Evolutionary conservation across 306 rosid species (phyloP).

Genomic region (Prunus persica): Prunus_persica_NCBIv2 NC_034014.1:3772501-3773000

Average conservation of each 20-base stretch:
- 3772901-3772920: not conserved
- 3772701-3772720: conserved; percentile 94
- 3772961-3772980: not conserved
- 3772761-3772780: conserved; percentile 97
- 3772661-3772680: not conserved
- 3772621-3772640: not conserved
- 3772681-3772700: conserved; percentile 76
- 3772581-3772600: not conserved
- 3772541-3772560: not conserved
- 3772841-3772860: not conserved
- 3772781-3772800: conserved; percentile 52
- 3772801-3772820: not conserved
- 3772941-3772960: not conserved
- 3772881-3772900: not conserved
- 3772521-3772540: not conserved
- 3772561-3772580: not conserved
- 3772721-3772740: conserved; percentile 97
- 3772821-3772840: not conserved
- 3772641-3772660: not conserved
- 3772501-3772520: not conserved
- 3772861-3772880: not conserved
- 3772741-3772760: conserved; percentile 97
- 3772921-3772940: not conserved
- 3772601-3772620: not conserved
- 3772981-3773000: not conserved